Conservation (phyloP, 2,329 filamentous ascomycete species). For the Calycina herbarum region DNA sequence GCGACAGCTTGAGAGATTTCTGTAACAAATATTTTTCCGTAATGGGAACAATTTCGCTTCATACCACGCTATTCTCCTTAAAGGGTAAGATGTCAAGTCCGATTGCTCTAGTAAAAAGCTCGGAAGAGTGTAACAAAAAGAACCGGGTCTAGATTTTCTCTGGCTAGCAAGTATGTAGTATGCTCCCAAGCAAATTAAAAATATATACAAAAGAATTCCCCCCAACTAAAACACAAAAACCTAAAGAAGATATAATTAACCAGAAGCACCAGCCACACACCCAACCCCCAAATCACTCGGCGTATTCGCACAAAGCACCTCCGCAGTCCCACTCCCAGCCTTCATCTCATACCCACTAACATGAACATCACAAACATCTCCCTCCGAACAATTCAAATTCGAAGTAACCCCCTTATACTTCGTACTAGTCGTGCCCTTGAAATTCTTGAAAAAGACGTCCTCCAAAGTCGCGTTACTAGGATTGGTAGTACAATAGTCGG, state of each 20-base stretch:
- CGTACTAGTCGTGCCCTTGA: conserved; percentile 42
- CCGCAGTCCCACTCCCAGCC: conserved; percentile 37
- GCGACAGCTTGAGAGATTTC: too few relatives aligned
- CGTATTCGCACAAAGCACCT: conserved; percentile 39
- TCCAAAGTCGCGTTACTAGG: conserved; percentile 40
- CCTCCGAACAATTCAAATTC: conserved; percentile 42
- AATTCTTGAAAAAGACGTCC: conserved; percentile 40
- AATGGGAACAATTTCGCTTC: too few relatives aligned
- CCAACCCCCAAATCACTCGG: neutral
- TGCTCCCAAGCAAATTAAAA: neutral
- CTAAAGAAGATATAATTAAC: neutral
- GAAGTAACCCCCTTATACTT: conserved; percentile 40
- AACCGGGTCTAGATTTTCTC: neutral
- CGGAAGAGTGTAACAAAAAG: neutral
- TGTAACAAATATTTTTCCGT: too few relatives aligned
- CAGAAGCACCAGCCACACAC: neutral
- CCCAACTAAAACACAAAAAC: neutral
- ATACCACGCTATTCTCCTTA: too few relatives aligned
- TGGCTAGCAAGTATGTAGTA: neutral
- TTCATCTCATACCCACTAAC: conserved; percentile 39
- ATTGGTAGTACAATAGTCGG: conserved; percentile 39
- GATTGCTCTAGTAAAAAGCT: too few relatives aligned
- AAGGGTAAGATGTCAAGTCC: neutral
- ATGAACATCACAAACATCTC: conserved; percentile 42
- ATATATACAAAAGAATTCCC: neutral